These are phyloP conservation scores for Calonectria honghensis DNA, from an alignment of 2,329 filamentous ascomycete species.

Conservation along the genomic window DNA sequence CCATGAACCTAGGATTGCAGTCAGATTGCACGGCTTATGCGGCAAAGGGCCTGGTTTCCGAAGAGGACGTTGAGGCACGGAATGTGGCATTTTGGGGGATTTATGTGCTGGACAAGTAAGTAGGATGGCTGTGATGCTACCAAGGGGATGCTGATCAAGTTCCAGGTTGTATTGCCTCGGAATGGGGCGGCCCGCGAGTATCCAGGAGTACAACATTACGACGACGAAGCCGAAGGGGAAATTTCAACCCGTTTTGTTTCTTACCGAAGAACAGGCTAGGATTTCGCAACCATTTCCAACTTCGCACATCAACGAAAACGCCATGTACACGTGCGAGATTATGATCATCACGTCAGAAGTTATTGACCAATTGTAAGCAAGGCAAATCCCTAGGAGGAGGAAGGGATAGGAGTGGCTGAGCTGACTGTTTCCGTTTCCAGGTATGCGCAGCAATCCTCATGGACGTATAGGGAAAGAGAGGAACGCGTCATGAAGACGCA, in stretches of 20 bases:
- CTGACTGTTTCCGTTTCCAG: neutral
- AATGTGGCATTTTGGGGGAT: conserved; percentile 33
- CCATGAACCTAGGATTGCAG: conserved; percentile 41
- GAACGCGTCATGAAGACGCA: conserved; percentile 33
- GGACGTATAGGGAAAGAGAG: conserved; percentile 29
- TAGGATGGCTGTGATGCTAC: neutral
- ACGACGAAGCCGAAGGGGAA: conserved; percentile 26
- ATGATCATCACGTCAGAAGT: conserved; percentile 39
- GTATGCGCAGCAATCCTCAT: conserved; percentile 29
- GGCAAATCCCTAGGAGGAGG: neutral
- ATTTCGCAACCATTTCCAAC: conserved; percentile 37
- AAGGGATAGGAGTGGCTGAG: neutral
- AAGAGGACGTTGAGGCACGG: conserved; percentile 31
- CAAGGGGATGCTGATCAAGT: neutral
- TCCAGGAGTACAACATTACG: conserved; percentile 37
- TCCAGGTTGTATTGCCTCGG: conserved; percentile 28
- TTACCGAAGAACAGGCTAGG: conserved; percentile 11
- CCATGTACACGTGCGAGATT: conserved; percentile 35
- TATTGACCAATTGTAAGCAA: conserved; percentile 37
- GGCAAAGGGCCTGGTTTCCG: conserved; percentile 22
- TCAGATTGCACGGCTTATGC: conserved; percentile 51
- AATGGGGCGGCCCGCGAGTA: conserved; percentile 34
- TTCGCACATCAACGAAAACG: conserved; percentile 38
- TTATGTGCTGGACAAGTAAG: conserved; percentile 36
- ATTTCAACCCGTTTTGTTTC: neutral